Evolutionary conservation across 2,329 filamentous ascomycete species (phyloP).

Genomic region (Trichoderma atroviride): DNA sequence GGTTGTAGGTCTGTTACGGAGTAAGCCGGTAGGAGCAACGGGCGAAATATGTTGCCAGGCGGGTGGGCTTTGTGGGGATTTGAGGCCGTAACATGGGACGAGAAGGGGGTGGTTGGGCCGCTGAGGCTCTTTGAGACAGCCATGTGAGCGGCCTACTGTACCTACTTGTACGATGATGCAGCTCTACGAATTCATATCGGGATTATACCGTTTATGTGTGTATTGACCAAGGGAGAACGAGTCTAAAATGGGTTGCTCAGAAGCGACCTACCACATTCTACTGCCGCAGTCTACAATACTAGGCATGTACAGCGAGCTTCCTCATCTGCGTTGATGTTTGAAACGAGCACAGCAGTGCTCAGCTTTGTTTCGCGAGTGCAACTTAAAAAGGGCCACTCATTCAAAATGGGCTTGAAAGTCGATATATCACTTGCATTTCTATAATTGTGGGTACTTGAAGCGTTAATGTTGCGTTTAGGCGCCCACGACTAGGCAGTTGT

Average conservation of each 20-base stretch:
- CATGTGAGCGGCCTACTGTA: neutral
- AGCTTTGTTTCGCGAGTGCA: neutral
- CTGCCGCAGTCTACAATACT: too few relatives aligned
- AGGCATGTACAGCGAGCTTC: neutral
- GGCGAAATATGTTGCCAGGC: neutral
- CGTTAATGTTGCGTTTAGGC: constrained; percentile 5
- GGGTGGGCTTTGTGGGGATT: neutral
- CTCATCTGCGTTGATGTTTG: neutral
- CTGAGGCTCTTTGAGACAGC: neutral
- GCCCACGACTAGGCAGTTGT: constrained; percentile 8
- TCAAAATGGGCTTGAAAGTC: neutral
- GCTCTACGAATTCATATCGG: neutral
- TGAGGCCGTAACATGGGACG: neutral
- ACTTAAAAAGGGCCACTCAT: constrained; percentile 4
- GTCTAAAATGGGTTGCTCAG: neutral
- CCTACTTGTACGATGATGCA: neutral
- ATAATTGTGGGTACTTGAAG: neutral
- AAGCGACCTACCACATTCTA: too few relatives aligned
- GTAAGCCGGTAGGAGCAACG: neutral
- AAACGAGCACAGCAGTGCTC: neutral
- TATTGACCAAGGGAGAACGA: too few relatives aligned
- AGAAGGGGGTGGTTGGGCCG: neutral
- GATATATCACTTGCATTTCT: constrained; percentile 17
- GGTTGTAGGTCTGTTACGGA: neutral
- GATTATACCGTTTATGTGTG: too few relatives aligned